Evolutionary conservation across 2,329 filamentous ascomycete genomes (phyloP).

Genomic region (Colletotrichum sp.): DNA sequence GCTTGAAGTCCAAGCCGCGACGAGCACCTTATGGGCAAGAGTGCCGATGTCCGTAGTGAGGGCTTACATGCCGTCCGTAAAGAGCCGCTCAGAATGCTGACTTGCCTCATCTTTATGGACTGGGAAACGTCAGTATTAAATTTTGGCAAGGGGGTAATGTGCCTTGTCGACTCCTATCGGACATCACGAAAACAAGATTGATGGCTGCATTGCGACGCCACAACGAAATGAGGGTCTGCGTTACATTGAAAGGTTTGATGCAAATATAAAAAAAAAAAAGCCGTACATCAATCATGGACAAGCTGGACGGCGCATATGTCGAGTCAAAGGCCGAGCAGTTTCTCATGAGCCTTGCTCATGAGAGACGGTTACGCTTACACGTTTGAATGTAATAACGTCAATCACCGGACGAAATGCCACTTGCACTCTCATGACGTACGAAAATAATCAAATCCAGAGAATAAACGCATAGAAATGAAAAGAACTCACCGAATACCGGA

Average conservation of each 20-base stretch:
- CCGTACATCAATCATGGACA: neutral
- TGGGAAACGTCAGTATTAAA: neutral
- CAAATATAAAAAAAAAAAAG: neutral
- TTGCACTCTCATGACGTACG: neutral
- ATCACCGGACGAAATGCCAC: neutral
- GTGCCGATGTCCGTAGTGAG: neutral
- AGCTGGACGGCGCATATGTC: neutral
- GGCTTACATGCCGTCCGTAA: neutral
- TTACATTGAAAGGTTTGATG: neutral
- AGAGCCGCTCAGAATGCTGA: neutral
- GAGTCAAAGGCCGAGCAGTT: neutral
- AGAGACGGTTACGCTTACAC: neutral
- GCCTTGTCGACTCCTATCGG: neutral
- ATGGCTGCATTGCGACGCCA: neutral
- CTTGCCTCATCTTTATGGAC: constrained; percentile 7
- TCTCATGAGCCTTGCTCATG: neutral
- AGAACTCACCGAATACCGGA: neutral
- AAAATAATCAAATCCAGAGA: neutral
- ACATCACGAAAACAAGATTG: neutral
- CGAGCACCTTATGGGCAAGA: neutral
- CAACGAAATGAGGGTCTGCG: neutral
- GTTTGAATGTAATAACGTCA: neutral
- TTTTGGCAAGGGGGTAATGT: neutral
- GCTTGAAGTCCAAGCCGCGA: neutral
- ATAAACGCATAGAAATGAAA: neutral